These are phyloP conservation scores for Rhodotorula sp. DNA, from an alignment of 1,284 basidiomycete species.

Conservation along the genomic window DNA sequence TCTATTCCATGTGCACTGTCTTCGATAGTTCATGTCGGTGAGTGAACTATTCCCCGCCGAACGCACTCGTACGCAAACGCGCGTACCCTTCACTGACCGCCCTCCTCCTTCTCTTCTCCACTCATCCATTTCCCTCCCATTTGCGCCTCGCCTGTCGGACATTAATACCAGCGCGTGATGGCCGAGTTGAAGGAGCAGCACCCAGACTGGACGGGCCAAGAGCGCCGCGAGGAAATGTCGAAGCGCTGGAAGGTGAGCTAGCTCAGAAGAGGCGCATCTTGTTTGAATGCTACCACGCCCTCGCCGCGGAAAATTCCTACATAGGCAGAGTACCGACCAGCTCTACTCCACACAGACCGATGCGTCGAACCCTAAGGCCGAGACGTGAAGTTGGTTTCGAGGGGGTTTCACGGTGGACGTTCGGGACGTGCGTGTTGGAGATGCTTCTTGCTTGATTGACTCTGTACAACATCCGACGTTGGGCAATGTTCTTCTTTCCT, in stretches of 20 bases:
- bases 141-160: too few species aligned
- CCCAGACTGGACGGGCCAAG: not conserved
- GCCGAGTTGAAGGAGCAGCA: slow-evolving; percentile 3
- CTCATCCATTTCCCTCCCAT: too few species aligned
- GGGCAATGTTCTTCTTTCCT: too few species aligned
- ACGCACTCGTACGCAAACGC: not conserved
- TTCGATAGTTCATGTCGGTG: not conserved
- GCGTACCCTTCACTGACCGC: not conserved
- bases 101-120: too few species aligned
- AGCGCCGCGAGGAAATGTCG: not conserved
- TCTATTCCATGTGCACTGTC: not conserved
- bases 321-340: too few species aligned
- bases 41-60: too few species aligned
- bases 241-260: slow-evolving; percentile 7
- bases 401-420: not conserved
- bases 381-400: not conserved
- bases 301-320: too few species aligned
- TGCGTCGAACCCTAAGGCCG: slow-evolving; percentile 4
- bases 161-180: not conserved
- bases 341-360: not conserved
- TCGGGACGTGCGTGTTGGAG: too few species aligned
- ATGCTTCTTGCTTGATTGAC: too few species aligned
- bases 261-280: not conserved
- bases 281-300: too few species aligned
- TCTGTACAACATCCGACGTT: too few species aligned